Conservation (phyloP, 2,329 filamentous ascomycete genomes). For the Diplodia seriata region DNA sequence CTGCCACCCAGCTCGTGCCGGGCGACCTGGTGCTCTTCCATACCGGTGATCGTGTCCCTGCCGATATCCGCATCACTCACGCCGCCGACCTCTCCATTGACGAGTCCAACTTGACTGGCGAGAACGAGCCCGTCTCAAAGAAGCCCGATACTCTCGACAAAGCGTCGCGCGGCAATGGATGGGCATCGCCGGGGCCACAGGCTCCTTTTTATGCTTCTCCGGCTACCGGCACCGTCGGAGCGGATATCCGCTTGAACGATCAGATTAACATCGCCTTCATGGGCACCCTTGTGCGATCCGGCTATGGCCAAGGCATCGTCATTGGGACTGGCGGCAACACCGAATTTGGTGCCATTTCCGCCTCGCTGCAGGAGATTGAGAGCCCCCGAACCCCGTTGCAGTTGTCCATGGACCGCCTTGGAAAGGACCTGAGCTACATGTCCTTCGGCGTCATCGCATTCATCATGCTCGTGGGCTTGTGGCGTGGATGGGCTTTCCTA, state of each 20-base stretch:
- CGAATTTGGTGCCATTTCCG: conserved; percentile 94
- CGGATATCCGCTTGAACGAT: conserved; percentile 73
- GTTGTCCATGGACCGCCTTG: conserved; percentile 95
- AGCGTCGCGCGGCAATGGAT: conserved; percentile 13
- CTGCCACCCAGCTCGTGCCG: conserved; percentile 85
- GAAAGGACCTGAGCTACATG: conserved; percentile 94
- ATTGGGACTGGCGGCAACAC: conserved; percentile 93
- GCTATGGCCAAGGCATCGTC: conserved; percentile 95
- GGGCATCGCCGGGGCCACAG: conserved; percentile 48
- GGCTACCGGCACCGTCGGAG: conserved; percentile 65
- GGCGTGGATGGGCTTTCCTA: conserved; percentile 86
- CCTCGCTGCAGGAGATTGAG: conserved; percentile 92
- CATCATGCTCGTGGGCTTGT: conserved; percentile 87
- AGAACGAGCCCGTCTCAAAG: conserved; percentile 91
- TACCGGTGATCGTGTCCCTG: conserved; percentile 94
- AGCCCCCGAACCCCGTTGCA: conserved; percentile 93
- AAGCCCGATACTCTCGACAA: conserved; percentile 66
- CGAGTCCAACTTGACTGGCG: conserved; percentile 94
- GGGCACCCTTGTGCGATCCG: conserved; percentile 94
- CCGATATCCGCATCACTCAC: conserved; percentile 92
- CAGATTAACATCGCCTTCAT: conserved; percentile 96
- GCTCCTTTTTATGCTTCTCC: conserved; percentile 66
- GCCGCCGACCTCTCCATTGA: conserved; percentile 92
- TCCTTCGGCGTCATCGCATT: conserved; percentile 94
- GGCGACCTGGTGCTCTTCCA: conserved; percentile 94